Evolutionary conservation across 2,329 filamentous ascomycete genomes (phyloP).

Genomic region (Ceratocystis variospora): DNA sequence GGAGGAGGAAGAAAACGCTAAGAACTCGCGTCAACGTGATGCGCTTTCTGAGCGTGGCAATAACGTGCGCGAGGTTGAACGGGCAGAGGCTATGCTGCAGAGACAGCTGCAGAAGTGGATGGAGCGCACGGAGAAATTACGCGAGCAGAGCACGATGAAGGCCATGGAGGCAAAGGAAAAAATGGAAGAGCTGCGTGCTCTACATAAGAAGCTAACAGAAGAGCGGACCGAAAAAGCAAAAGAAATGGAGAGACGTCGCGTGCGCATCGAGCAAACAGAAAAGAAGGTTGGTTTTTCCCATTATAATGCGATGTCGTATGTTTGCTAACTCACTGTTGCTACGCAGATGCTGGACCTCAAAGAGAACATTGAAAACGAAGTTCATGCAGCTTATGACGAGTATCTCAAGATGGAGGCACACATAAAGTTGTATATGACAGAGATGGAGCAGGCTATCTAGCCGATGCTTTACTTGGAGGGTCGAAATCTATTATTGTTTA

Average conservation of each 20-base stretch:
- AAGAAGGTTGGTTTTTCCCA: constrained; percentile 58
- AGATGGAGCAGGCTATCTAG: constrained; percentile 84
- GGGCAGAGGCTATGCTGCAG: constrained; percentile 69
- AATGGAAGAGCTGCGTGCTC: constrained; percentile 75
- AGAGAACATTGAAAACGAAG: constrained; percentile 91
- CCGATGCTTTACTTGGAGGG: not conserved
- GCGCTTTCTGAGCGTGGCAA: constrained; percentile 77
- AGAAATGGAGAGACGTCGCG: constrained; percentile 80
- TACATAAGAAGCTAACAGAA: constrained; percentile 68
- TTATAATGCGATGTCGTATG: not conserved
- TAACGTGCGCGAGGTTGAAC: constrained; percentile 81
- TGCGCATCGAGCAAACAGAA: constrained; percentile 95
- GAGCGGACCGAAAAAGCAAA: constrained; percentile 76
- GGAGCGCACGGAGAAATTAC: constrained; percentile 71
- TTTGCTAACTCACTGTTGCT: constrained; percentile 16
- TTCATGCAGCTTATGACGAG: constrained; percentile 79
- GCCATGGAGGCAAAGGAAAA: constrained; percentile 66
- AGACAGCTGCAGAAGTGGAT: constrained; percentile 76
- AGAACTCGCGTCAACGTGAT: constrained; percentile 70
- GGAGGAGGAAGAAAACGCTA: constrained; percentile 78
- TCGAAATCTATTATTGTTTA: not conserved
- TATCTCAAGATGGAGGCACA: constrained; percentile 97
- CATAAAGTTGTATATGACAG: constrained; percentile 92
- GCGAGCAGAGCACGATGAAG: constrained; percentile 68
- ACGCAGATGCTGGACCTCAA: constrained; percentile 88